These are phyloP conservation scores for Penicillium canariense DNA, from an alignment of 495 filamentous ascomycete genomes.

Conservation along the genomic window DNA sequence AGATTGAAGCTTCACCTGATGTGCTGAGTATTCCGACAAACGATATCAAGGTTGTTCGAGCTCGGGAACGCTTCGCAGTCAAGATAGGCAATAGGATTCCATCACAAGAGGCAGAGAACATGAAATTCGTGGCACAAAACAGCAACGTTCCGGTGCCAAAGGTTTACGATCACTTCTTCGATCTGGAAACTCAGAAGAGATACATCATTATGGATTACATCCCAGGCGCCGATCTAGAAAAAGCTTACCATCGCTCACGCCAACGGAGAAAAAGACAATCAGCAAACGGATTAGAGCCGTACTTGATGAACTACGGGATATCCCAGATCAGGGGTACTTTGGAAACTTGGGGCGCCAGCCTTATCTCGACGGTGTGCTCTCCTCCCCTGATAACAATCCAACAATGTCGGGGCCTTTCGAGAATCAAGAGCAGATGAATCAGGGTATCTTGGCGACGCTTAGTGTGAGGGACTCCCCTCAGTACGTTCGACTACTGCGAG, in stretches of 20 bases:
- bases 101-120: constrained; percentile 21
- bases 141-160: constrained; percentile 22
- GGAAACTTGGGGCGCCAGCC: constrained; percentile 1
- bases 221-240: constrained; percentile 6
- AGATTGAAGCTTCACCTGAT: constrained; percentile 18
- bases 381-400: constrained; percentile 2
- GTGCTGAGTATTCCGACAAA: constrained; percentile 14
- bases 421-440: constrained; percentile 4
- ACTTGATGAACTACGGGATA: constrained; percentile 15
- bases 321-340: constrained; percentile 1
- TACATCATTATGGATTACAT: constrained; percentile 27
- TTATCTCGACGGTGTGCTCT: background rate
- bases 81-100: constrained; percentile 16
- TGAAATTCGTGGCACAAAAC: constrained; percentile 20
- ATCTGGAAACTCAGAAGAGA: constrained; percentile 15
- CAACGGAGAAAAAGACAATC: constrained; percentile 5
- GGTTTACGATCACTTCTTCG: constrained; percentile 18
- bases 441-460: constrained; percentile 1
- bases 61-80: constrained; percentile 20
- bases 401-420: constrained; percentile 1
- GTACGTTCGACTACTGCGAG: constrained; percentile 14
- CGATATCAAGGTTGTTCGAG: constrained; percentile 21
- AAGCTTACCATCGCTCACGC: background rate
- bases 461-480: background rate
- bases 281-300: constrained; percentile 12